Evolutionary conservation across 345 rosid species (phyloP), one percentile per base, ranked within the genome.

Genomic region (Ceriops decandra): DNA sequence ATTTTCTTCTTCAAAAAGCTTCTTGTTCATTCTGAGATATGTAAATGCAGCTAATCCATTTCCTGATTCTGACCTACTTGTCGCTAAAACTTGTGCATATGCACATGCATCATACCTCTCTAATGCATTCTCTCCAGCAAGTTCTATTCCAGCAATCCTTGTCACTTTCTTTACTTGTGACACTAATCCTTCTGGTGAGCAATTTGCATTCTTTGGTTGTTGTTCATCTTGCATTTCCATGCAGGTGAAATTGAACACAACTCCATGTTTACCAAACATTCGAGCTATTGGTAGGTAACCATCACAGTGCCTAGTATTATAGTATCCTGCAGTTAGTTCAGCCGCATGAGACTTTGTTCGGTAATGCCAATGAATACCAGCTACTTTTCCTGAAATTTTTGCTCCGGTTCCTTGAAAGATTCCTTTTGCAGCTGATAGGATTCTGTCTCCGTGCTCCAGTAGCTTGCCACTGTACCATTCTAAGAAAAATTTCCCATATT

Each of bases 311-410:
- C 96, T 84, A 6, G 97, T 95, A 70, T 95, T 91, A 54, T 88
- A 82, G 76, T 89, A 95, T 57, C 97, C 96, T 21, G 97, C 93
- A 26, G 97, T 90, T 35, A 88, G 90, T 83, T 95, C 99, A 46
- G 99, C 93, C 13, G 97, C 93, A 60, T 91, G 99, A 33, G 99
- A 91, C 77, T 97, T 91, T 27, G 97, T 86, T 86, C 78, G 77
- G 84, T 95, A 86, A 64, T 91, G 97, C 99, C 97, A 95, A 79
- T 91, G 99, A 69, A 95, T 91, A n/a, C 99, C 92, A 1, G 95
- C 99, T 65, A 95, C 82, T 74, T 91, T 91, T 32, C 90, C 97
- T 0, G 97, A 95, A 36, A 95, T 76, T 79, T 81, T 85, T 54
- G 81, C 85, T 67, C 88, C 87, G 5, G 79, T 83, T 76, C 93